Conservation (phyloP, 306 rosid species). For the Acacia acuminata region DNA sequence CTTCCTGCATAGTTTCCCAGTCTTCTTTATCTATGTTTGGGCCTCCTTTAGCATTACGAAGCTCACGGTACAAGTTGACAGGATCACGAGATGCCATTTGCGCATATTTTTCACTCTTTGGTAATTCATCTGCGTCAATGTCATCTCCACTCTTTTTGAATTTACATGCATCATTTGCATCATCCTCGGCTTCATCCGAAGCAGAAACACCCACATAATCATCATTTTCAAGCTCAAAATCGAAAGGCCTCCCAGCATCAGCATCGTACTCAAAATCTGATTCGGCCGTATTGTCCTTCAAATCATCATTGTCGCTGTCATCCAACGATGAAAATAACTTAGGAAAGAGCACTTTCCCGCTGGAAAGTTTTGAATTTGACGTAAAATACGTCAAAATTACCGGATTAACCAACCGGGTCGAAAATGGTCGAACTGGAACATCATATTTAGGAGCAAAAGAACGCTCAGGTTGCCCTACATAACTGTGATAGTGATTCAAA, state of each 20-base stretch:
- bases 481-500: conserved; percentile 30
- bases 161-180: conserved; percentile 33
- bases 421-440: conserved; percentile 34
- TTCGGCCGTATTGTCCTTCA: conserved; percentile 25
- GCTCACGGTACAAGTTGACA: conserved; percentile 57
- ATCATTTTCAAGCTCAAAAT: conserved; percentile 38
- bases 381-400: neutral
- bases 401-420: conserved; percentile 33
- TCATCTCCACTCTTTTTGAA: conserved; percentile 28
- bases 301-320: conserved; percentile 22
- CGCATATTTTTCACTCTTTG: conserved; percentile 28
- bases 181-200: conserved; percentile 33
- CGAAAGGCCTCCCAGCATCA: conserved; percentile 45
- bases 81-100: conserved; percentile 53
- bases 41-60: conserved; percentile 39
- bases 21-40: conserved; percentile 41
- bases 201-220: conserved; percentile 20
- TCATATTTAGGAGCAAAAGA: conserved; percentile 17
- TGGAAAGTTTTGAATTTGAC: conserved; percentile 34
- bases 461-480: conserved; percentile 10
- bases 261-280: conserved; percentile 46
- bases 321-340: conserved; percentile 48
- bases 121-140: conserved; percentile 26
- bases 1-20: conserved; percentile 44
- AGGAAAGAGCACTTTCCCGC: conserved; percentile 4